These are phyloP conservation scores for Talaromyces sp. DNA, from an alignment of 2,329 filamentous ascomycete species.

Conservation along the genomic window DNA sequence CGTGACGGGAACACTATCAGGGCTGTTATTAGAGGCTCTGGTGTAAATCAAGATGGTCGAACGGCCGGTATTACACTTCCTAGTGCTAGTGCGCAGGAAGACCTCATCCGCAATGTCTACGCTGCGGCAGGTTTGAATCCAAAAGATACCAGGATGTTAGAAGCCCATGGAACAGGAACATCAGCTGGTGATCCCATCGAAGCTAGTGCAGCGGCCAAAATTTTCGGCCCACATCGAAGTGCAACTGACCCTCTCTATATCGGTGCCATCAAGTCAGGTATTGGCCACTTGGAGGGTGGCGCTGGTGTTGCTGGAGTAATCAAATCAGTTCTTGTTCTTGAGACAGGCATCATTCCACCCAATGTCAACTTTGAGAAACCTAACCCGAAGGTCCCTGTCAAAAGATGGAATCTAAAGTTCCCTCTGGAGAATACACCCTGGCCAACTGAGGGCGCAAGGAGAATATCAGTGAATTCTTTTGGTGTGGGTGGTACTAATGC, in stretches of 20 bases:
- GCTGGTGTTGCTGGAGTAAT: constrained; percentile 41
- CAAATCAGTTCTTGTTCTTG: constrained; percentile 43
- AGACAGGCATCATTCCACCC: constrained; percentile 44
- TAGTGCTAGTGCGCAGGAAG: constrained; percentile 23
- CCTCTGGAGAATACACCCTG: constrained; percentile 24
- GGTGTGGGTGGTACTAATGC: constrained; percentile 26
- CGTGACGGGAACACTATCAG: constrained; percentile 30
- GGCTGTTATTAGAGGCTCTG: constrained; percentile 29
- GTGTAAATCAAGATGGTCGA: constrained; percentile 24
- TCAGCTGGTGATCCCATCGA: constrained; percentile 27
- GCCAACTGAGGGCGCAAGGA: constrained; percentile 26
- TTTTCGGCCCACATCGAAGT: constrained; percentile 21
- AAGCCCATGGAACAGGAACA: constrained; percentile 30
- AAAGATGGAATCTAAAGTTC: constrained; percentile 39
- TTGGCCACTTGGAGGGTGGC: constrained; percentile 34
- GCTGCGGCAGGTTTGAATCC: constrained; percentile 9
- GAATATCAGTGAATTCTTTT: constrained; percentile 26
- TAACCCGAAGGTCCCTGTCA: constrained; percentile 36
- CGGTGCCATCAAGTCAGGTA: constrained; percentile 23
- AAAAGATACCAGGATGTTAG: constrained; percentile 16
- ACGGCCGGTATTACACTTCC: constrained; percentile 26
- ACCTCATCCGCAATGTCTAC: constrained; percentile 21
- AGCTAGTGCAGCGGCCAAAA: constrained; percentile 19
- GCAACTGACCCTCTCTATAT: constrained; percentile 20
- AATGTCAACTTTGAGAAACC: constrained; percentile 41